phyloP scores from a whole-genome alignment of 2,329 filamentous ascomycete genomes.

The Alternaria consortialis region DNA sequence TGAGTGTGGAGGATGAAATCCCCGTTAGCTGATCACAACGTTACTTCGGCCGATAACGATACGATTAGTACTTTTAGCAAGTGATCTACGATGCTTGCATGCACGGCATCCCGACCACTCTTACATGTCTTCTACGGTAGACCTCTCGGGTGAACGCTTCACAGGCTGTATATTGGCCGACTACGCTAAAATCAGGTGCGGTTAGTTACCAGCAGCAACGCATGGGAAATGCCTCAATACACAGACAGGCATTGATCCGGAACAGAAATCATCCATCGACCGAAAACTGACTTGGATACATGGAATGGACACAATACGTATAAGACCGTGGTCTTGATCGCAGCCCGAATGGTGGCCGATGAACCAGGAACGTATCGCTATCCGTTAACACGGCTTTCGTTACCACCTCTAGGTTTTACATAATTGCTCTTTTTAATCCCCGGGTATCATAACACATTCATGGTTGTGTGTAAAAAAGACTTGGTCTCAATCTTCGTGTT shows the following conservation, averaged over 20 bases:
- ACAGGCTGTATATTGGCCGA: slow-evolving; percentile 72
- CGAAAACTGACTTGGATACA: background rate
- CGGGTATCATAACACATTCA: background rate
- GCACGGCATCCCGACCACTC: slow-evolving; percentile 6
- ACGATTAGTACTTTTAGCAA: slow-evolving; percentile 5
- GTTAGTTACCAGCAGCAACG: slow-evolving; percentile 58
- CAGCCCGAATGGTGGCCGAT: background rate
- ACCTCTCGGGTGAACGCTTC: slow-evolving; percentile 56
- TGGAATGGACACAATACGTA: background rate
- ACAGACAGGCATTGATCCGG: background rate
- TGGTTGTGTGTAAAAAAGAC: background rate
- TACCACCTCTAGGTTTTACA: background rate
- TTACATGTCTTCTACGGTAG: slow-evolving; percentile 72
- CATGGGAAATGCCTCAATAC: background rate
- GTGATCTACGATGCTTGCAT: slow-evolving; percentile 8
- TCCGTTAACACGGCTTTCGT: background rate
- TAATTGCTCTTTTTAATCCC: background rate
- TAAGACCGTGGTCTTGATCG: background rate
- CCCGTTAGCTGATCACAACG: background rate
- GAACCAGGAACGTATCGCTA: background rate
- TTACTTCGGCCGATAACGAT: slow-evolving; percentile 8
- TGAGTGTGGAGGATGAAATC: background rate
- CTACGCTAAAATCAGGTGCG: slow-evolving; percentile 68
- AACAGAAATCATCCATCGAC: background rate
- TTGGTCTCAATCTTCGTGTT: background rate